Evolutionary conservation across 805 yeast genomes (phyloP), one percentile per base, ranked within the genome.

Genomic region (Nakazawaea populi): DNA sequence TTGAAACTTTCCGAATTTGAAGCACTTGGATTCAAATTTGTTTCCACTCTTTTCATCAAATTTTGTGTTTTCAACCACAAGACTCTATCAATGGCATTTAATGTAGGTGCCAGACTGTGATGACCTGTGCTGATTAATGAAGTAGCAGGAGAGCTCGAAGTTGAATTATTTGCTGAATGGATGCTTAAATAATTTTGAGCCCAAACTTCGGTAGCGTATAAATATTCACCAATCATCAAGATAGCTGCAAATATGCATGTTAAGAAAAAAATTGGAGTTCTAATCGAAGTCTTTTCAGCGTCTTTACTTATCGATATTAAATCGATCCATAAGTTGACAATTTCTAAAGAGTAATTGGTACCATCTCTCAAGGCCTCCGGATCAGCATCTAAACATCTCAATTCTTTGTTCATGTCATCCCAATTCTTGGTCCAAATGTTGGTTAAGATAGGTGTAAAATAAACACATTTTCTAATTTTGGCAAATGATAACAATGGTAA

Each of bases 251-350:
- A 84, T 30, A 85, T 75, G 61, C 89, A 83, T 0, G 89, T 82
- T 32, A 85, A 75, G 59, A 87, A 83, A 63, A 84, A 85, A 30
- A 85, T 85, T 1, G 94, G 94, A 0, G 92, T 85, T 55, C 89
- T 71, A 34, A 85, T 74, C 1, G 88, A 80, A 0, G 87, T 80
- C 60, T 80, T 78, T 55, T 80, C 83, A 0, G 86, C 82, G 61
- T 84, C 85, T 48, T 78, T 77, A 31, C 76, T 77, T 46, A 82
- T 78, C 3, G 85, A 76, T n/a, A 84, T 82, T 46, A 84, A 80
- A 55, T 82, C 85, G 45, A 80, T 79, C 95, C 94, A 87, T 40
- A 85, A 67, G 53, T 82, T 77, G 49, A 87, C 70, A 31, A 85
- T 77, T 53, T 76, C 82, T 42, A 83, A 60, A 1, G 84, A 77